Conservation (phyloP, 345 rosid genomes). For the Kandelia obovata region DNA sequence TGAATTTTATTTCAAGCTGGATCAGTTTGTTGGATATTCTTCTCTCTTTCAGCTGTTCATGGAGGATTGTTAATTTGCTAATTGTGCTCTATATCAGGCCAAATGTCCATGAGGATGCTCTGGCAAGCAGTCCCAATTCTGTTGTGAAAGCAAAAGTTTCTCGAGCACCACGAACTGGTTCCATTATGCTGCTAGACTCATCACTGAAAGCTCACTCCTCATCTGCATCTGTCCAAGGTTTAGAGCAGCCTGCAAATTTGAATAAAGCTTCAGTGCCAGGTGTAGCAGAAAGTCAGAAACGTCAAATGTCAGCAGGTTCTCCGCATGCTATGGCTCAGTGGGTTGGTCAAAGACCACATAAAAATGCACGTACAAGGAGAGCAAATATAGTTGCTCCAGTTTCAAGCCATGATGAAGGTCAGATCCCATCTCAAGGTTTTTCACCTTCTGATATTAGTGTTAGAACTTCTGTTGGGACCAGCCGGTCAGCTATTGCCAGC, state of each 20-base stretch:
- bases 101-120: conserved; percentile 35
- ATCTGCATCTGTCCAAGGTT: conserved; percentile 33
- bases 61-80: not conserved
- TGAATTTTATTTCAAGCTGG: not conserved
- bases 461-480: conserved; percentile 38
- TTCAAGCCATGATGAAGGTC: conserved; percentile 46
- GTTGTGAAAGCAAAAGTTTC: conserved; percentile 49
- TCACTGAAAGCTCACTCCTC: conserved; percentile 37
- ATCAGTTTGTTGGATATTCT: not conserved
- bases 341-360: conserved; percentile 56
- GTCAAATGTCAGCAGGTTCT: conserved; percentile 43
- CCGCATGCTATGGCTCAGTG: conserved; percentile 54
- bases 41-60: not conserved
- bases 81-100: conserved; percentile 25
- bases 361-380: conserved; percentile 55
- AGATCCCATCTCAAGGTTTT: conserved; percentile 41
- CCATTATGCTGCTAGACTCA: conserved; percentile 32
- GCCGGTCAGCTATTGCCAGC: conserved; percentile 30
- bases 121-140: conserved; percentile 27
- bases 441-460: conserved; percentile 29
- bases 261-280: conserved; percentile 25
- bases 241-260: conserved; percentile 39
- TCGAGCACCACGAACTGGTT: conserved; percentile 44
- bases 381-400: conserved; percentile 54
- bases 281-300: conserved; percentile 35